Evolutionary conservation across 495 filamentous ascomycete species (phyloP), one percentile per base, ranked within the genome.

Genomic region (Ascobolus immersus): DNA sequence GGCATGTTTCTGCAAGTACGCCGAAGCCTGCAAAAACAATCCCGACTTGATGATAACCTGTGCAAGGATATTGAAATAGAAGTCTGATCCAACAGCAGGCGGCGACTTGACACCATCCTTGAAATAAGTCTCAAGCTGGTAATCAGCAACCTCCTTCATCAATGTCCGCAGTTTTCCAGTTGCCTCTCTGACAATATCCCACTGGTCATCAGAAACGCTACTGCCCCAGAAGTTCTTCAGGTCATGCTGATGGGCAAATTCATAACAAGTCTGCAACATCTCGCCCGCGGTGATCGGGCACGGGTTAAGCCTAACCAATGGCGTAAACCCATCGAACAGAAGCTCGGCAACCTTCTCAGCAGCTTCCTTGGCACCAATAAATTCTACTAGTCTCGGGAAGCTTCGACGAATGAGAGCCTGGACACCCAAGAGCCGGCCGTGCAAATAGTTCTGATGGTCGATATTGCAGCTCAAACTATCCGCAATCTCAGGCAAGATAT

Each of bases 351-450:
- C 0, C 17, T 37, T 1, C 20, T 42, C 19, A 41, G 20, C 7
- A 26, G 30, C 18, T 17, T 30, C 43, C 44, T 36, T 12, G 35
- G 27, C 17, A 14, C 10, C 12, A 25, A 5, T 5, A 34, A 20
- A 20, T 40, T 32, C 4, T 21, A 18, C 15, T 22, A 28, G 21
- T n/a, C 32, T 24, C 28, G 3, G 5, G 26, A 28, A 52, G 17
- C 59, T 55, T 33, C 64, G 54, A 36, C 68, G 60, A 4, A 64
- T 38, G 8, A 67, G 44, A 24, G 57, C 61, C 21, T 61, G 63
- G 0, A 64, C 45, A 0, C 67, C 60, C 22, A 75, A 50, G n/a
- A 79, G 52, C 17, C 59, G 52, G 1, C 75, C 75, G 34, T 94
- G 84, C 1, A 76, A 33, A 17, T 47, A 52, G 37, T 77, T 75